Base-by-base conservation (phyloP, 2,329 filamentous ascomycete genomes). In the Epichloe sp. region DNA sequence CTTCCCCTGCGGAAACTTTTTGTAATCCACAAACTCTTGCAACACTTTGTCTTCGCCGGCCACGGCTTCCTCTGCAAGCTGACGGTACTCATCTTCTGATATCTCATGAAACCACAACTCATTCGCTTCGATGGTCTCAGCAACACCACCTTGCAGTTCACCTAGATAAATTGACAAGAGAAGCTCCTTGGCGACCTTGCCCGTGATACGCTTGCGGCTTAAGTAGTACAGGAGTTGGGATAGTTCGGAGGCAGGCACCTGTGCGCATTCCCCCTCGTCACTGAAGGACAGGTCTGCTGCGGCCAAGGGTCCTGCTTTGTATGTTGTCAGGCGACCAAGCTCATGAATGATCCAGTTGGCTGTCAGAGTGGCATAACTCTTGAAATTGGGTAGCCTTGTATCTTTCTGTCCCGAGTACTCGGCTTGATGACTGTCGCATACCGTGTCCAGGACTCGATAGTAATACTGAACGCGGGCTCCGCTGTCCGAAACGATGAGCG, bases 391-490 rank as follows among this genome's bases (percentile, higher is more conserved):
- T 14, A 55, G 49, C n/a, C 54, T 55, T 11, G 40, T 34, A 21
- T 55, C 48, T 5, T 37, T 12, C 19, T 43, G 21, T 2, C 23
- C 31, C 10, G 49, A 53, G 1, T 56, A 47, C 23, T 64, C 59
- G 5, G 51, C 56, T 41, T 49, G 59, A 48, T 65, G 47, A 48
- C 59, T 60, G 4, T 59, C 53, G 45, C 70, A 64, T 1, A 83
- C 60, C 1, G 64, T 62, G 3, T 74, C 70, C 1, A 86, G 71
- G 0, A 88, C 78, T 26, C 79, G 75, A 61, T 85, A 83, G 61
- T 89, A 94, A 65, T 90, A 96, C 57, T 95, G 83, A 4, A 93
- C 70, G 42, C 90, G 78, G 7, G 82, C 82, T 7, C 90, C 90
- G 50, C 85, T 79, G 55, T 97, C 86, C 1, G 95, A 71, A 7